Conservation (phyloP, 768 basidiomycete species). For the Boletus barrowsii region DNA sequence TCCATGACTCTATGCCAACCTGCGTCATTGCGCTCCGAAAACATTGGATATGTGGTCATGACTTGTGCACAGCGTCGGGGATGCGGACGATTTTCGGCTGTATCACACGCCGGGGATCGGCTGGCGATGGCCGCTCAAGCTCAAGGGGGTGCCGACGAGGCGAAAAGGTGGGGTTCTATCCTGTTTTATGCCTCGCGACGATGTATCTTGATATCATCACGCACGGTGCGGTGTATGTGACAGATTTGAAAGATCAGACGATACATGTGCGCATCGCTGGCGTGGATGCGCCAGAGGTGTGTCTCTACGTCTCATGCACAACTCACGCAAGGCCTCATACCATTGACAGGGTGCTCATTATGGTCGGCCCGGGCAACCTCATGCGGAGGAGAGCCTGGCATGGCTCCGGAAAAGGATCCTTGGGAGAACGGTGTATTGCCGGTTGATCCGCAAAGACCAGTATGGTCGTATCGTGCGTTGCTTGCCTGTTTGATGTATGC, state of each 20-base stretch:
- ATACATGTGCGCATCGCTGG: conserved; percentile 87
- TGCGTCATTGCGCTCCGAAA: too few relatives aligned
- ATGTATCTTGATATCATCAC: too few relatives aligned
- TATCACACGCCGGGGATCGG: conserved; percentile 83
- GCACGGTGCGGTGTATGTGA: background rate
- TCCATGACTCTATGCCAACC: too few relatives aligned
- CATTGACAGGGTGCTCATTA: conserved; percentile 69
- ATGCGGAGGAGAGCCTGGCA: conserved; percentile 64
- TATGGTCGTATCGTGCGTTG: conserved; percentile 73
- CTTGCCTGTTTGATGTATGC: background rate
- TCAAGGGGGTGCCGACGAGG: conserved; percentile 58
- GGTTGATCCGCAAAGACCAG: conserved; percentile 75
- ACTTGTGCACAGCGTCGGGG: conserved; percentile 59
- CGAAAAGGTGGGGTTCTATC: conserved; percentile 46
- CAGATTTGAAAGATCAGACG: conserved; percentile 77
- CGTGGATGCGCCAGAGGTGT: conserved; percentile 89
- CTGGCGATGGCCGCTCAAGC: conserved; percentile 70
- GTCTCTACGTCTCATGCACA: background rate
- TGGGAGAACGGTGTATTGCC: conserved; percentile 64
- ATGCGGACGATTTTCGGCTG: conserved; percentile 80
- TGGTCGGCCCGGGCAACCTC: conserved; percentile 75
- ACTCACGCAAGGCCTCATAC: background rate
- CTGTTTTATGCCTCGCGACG: too few relatives aligned
- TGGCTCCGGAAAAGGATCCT: conserved; percentile 64
- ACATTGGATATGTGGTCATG: background rate